Evolutionary conservation across 2,329 filamentous ascomycete species (phyloP).

Genomic region (Neopestalotiopsis sp.): DNA sequence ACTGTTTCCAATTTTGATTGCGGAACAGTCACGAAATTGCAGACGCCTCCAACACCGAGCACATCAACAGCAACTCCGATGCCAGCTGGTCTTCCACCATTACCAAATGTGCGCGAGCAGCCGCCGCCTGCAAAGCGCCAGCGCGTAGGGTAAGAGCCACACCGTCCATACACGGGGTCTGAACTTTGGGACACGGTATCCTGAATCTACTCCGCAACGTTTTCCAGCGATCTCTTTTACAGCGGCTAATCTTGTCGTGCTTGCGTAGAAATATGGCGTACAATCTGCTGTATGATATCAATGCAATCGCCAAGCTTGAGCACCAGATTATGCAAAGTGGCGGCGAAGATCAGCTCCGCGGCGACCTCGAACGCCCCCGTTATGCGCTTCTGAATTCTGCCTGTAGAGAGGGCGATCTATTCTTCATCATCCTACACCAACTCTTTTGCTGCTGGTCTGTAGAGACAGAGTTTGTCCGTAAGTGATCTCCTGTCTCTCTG

Average conservation of each 20-base stretch:
- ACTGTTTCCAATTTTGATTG: conserved; percentile 21
- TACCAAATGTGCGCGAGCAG: conserved; percentile 15
- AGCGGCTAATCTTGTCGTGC: not conserved
- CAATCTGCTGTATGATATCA: conserved; percentile 26
- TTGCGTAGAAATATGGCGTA: conserved; percentile 24
- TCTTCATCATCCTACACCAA: conserved; percentile 72
- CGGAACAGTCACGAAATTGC: conserved; percentile 27
- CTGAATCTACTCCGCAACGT: not conserved
- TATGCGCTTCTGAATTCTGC: conserved; percentile 63
- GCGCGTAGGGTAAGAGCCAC: conserved; percentile 31
- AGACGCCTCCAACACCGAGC: conserved; percentile 33
- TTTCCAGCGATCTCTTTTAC: not conserved
- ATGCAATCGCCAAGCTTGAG: conserved; percentile 23
- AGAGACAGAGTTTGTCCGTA: conserved; percentile 41
- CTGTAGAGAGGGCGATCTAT: conserved; percentile 59
- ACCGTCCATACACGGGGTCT: not conserved
- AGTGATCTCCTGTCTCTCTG: not conserved
- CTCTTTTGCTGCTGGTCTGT: conserved; percentile 64
- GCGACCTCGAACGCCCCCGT: conserved; percentile 50
- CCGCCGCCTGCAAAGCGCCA: conserved; percentile 32
- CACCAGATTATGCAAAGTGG: conserved; percentile 21
- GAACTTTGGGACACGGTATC: not conserved
- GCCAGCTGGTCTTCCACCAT: conserved; percentile 18
- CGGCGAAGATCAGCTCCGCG: conserved; percentile 30
- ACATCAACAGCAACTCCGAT: conserved; percentile 17